Base-by-base conservation (phyloP, 1,284 basidiomycete genomes). In the Phenoliferia sp. region DNA sequence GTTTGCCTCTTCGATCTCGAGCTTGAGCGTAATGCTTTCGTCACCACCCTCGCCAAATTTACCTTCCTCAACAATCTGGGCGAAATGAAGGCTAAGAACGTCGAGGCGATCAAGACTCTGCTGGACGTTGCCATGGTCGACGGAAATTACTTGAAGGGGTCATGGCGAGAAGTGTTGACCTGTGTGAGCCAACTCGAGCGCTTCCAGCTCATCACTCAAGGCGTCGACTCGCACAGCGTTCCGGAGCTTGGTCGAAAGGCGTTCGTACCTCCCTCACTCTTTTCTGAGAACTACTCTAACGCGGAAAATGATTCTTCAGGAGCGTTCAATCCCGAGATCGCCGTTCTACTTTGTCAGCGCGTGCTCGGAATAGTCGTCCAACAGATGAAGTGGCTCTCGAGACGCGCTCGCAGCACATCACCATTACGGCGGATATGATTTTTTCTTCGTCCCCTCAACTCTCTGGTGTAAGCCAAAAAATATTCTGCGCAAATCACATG, bases 11-110 rank as follows among this genome's bases (percentile, higher is more conserved):
- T 98, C 77, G 94, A 97, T 77, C 83, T 97, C 74, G 94, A 97
- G 78, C 83, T 98, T 32, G 91, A 96, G 77, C 87, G 94, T 28
- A 96, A 97, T 76, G 94, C 94, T 0, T 98, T 97, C 77, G 92
- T 98, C 36, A 93, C 93, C n/a, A 98, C 94, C 0, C 83, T 98
- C n/a, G 88, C 85, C 58, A 98, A 97, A 78, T 96, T 97, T 78
- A 98, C 94, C 0, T 96, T 94, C 83, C 83, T 97, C 69, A 96
- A 92, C 79, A 97, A 98, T 76, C 81, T 97, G 10, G 91, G 92
- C 64, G 94, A 97, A 82, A 98, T 98, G 94, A 94, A 93, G 81
- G 85, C 91, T 48, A 97, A 97, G 83, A 97, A 97, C 77, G 94
- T 98, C 86, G 94, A 97, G 78, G 94, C 94, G 2, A 96, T 98